Evolutionary conservation across 1,284 basidiomycete genomes (phyloP).

Genomic region (Austropuccinia psidii): DNA sequence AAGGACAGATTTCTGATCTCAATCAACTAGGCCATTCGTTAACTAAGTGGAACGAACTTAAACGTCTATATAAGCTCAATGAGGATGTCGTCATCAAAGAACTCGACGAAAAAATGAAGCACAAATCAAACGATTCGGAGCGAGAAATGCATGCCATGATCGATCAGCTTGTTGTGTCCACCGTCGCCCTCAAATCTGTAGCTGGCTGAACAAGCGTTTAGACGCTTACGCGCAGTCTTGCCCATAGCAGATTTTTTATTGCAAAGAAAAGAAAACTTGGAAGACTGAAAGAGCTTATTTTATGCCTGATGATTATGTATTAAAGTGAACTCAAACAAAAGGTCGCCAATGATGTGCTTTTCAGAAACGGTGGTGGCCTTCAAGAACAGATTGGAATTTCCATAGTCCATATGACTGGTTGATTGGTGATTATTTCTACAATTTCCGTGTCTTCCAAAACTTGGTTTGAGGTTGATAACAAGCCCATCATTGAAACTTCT

Average conservation of each 20-base stretch:
- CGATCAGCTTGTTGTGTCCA: conserved; percentile 63
- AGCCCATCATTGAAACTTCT: conserved; percentile 42
- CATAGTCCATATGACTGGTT: conserved; percentile 46
- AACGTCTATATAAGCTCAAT: conserved; percentile 61
- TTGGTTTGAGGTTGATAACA: conserved; percentile 47
- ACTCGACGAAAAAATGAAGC: conserved; percentile 45
- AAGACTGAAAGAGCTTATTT: too few species aligned
- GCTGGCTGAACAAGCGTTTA: conserved; percentile 19
- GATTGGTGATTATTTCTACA: conserved; percentile 43
- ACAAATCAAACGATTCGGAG: conserved; percentile 35
- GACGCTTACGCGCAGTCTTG: too few species aligned
- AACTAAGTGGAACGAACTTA: conserved; percentile 49
- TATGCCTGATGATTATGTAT: too few species aligned
- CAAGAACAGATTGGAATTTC: conserved; percentile 43
- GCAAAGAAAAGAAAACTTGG: too few species aligned
- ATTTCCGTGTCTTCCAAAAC: conserved; percentile 37
- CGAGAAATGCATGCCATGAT: conserved; percentile 52
- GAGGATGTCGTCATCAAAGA: conserved; percentile 53
- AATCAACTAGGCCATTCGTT: conserved; percentile 40
- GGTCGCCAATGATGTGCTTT: too few species aligned
- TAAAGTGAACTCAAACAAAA: too few species aligned
- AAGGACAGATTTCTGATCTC: conserved; percentile 55
- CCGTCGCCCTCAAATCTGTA: conserved; percentile 73
- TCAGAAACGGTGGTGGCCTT: too few species aligned
- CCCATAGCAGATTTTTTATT: too few species aligned